Evolutionary conservation across 768 basidiomycete species (phyloP).

Genomic region (Trametes sanguinea): DNA sequence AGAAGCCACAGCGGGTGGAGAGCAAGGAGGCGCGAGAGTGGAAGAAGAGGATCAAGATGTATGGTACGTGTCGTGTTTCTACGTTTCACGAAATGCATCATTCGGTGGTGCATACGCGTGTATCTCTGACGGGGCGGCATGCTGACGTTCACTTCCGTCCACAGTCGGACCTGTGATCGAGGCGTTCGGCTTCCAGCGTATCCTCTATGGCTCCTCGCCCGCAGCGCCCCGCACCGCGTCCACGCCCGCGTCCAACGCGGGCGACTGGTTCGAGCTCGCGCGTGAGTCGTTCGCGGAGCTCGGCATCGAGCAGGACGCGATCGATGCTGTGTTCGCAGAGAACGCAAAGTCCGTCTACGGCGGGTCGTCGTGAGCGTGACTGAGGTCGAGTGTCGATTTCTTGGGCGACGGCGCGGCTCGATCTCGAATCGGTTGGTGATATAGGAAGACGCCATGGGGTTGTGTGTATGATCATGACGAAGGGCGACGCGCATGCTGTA

Average conservation of each 20-base stretch:
- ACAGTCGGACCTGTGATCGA: conserved; percentile 81
- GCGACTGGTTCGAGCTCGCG: conserved; percentile 81
- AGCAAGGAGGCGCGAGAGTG: conserved; percentile 58
- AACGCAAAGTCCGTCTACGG: conserved; percentile 50
- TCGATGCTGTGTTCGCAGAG: conserved; percentile 72
- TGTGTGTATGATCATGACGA: too few species aligned
- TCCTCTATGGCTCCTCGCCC: conserved; percentile 80
- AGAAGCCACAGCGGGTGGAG: conserved; percentile 10
- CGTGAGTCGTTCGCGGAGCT: conserved; percentile 79
- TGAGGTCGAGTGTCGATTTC: too few species aligned
- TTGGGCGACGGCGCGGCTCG: too few species aligned
- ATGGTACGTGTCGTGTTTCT: conserved; percentile 54
- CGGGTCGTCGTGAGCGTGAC: conserved; percentile 1
- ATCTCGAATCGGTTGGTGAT: too few species aligned
- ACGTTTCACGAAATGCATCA: not conserved
- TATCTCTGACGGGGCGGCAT: too few species aligned
- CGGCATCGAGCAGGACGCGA: conserved; percentile 72
- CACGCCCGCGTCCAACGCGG: conserved; percentile 50
- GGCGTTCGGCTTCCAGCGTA: conserved; percentile 82
- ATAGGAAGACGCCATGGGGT: too few species aligned
- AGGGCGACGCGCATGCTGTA: too few species aligned
- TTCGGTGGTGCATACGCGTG: too few species aligned
- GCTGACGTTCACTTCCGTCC: not conserved
- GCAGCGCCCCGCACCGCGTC: conserved; percentile 40
- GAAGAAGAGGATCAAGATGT: conserved; percentile 78